phyloP scores from a whole-genome alignment of 768 basidiomycete genomes.

The Filobasidium floriforme region DNA sequence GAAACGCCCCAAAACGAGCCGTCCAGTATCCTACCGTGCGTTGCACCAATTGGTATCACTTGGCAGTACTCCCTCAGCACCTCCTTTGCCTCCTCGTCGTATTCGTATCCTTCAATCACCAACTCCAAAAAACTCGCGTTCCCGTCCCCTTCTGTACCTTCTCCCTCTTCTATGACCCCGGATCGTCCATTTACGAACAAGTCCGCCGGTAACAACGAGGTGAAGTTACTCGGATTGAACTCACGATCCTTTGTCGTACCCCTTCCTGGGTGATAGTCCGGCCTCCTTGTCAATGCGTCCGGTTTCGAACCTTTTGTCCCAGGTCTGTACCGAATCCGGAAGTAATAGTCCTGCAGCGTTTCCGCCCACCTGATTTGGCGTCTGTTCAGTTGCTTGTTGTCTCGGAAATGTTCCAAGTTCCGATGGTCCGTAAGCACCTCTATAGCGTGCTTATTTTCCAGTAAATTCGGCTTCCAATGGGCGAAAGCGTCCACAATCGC shows the following conservation, averaged over 20 bases:
- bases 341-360: constrained; percentile 18
- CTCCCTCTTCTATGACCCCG: background rate
- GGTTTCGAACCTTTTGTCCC: constrained; percentile 19
- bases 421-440: constrained; percentile 12
- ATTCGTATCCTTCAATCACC: background rate
- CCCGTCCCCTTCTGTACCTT: background rate
- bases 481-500: constrained; percentile 46
- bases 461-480: constrained; percentile 18
- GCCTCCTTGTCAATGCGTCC: constrained; percentile 13
- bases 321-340: constrained; percentile 24
- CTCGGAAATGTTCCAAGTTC: constrained; percentile 11
- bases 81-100: background rate
- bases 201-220: background rate
- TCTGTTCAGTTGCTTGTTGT: constrained; percentile 46
- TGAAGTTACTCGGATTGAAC: background rate
- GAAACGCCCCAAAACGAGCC: background rate
- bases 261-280: background rate
- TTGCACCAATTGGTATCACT: too few relatives aligned
- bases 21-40: background rate
- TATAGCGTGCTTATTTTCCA: background rate
- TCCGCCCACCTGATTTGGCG: constrained; percentile 50
- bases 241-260: background rate
- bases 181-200: background rate
- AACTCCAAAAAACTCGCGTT: background rate
- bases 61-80: too few relatives aligned